Evolutionary conservation across 495 filamentous ascomycete species (phyloP).

Genomic region (Talaromyces wortmannii): DNA sequence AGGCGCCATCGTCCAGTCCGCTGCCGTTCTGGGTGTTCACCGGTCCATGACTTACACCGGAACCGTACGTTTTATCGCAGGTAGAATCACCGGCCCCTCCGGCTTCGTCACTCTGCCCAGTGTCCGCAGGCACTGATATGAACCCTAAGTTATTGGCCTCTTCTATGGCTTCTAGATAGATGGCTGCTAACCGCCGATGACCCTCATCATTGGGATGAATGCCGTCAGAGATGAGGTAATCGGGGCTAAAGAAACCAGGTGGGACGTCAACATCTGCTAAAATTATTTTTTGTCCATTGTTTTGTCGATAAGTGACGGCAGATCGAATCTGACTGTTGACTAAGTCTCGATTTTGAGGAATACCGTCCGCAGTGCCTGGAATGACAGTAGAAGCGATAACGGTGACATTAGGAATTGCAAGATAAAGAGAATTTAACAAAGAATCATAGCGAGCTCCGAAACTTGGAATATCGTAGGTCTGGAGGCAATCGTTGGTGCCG

Average conservation of each 20-base stretch:
- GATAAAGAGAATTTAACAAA: neutral
- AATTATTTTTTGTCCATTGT: neutral
- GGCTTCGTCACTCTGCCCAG: neutral
- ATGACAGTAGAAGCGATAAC: conserved; percentile 9
- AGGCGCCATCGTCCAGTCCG: neutral
- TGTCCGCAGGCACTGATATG: neutral
- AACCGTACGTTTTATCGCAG: neutral
- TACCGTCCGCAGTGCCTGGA: conserved; percentile 17
- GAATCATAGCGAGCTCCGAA: neutral
- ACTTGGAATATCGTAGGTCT: neutral
- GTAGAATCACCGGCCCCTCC: neutral
- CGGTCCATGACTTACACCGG: neutral
- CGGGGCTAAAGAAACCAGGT: neutral
- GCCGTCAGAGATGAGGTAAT: conserved; percentile 19
- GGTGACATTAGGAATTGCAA: neutral
- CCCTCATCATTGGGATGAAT: conserved; percentile 44
- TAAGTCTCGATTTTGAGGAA: neutral
- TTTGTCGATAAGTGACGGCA: neutral
- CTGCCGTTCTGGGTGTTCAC: neutral
- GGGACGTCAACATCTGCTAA: neutral
- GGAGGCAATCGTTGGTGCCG: neutral
- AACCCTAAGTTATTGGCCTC: neutral
- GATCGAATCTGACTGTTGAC: neutral
- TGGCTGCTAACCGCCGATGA: conserved; percentile 45
- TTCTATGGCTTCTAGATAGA: conserved; percentile 42